Conservation (phyloP, 257 asterid genomes). For the Cinchona pubescens region DNA sequence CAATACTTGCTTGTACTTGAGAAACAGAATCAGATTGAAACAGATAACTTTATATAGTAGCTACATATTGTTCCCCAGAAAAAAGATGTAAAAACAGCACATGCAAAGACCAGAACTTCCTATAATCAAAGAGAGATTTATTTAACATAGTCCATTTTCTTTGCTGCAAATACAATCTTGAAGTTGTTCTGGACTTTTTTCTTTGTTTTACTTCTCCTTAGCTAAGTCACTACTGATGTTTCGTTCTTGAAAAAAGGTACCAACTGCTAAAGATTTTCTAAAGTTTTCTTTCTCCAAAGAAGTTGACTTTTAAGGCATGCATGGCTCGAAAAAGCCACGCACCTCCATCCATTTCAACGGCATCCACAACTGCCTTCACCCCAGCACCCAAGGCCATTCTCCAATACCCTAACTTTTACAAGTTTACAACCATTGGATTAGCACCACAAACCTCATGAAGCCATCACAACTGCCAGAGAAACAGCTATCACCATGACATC, state of each 20-base stretch:
- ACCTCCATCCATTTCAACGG: too few species aligned
- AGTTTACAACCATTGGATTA: neutral
- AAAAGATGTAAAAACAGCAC: neutral
- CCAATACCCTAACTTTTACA: neutral
- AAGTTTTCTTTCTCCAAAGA: neutral
- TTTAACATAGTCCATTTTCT: neutral
- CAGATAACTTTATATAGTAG: too few species aligned
- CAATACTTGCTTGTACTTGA: too few species aligned
- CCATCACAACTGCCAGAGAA: neutral
- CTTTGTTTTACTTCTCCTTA: neutral
- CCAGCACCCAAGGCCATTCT: neutral
- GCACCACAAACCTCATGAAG: neutral
- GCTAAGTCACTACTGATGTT: neutral
- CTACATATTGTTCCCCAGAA: too few species aligned
- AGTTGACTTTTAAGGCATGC: neutral
- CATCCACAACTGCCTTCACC: neutral
- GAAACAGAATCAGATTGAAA: too few species aligned
- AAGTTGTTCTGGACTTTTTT: neutral
- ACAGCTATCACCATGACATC: neutral
- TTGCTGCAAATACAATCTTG: neutral
- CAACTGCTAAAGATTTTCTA: neutral
- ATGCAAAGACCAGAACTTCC: neutral
- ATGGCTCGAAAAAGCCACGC: too few species aligned
- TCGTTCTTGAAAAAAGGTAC: neutral
- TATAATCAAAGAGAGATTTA: neutral